Conservation (phyloP, 2,329 filamentous ascomycete species). For the Mycocentrospora acerina region DNA sequence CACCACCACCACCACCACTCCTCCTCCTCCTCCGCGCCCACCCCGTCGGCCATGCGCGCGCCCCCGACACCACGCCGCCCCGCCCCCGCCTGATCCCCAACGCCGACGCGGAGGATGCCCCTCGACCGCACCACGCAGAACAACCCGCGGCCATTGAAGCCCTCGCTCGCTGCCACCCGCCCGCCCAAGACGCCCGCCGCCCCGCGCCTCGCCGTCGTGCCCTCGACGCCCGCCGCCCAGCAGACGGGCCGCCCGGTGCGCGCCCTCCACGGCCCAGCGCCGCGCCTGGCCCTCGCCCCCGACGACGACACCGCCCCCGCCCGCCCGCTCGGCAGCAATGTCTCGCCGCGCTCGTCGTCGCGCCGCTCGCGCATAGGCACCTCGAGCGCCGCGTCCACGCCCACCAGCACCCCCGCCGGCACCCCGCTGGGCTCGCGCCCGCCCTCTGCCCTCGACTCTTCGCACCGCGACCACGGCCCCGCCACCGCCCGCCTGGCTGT, state of each 20-base stretch:
- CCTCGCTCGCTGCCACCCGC: conserved; percentile 66
- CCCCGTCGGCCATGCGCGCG: conserved; percentile 32
- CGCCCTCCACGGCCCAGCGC: conserved; percentile 29
- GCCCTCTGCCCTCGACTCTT: conserved; percentile 30
- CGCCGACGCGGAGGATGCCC: conserved; percentile 36
- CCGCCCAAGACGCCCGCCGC: conserved; percentile 57
- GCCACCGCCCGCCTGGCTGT: conserved; percentile 42
- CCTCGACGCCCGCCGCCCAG: conserved; percentile 30
- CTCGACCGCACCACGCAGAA: conserved; percentile 47
- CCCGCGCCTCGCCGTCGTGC: conserved; percentile 56
- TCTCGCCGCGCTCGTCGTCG: conserved; percentile 77
- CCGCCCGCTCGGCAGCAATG: conserved; percentile 64
- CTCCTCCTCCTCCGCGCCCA: conserved; percentile 25
- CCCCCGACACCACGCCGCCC: conserved; percentile 14
- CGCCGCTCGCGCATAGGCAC: conserved; percentile 65
- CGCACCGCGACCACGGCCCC: conserved; percentile 31
- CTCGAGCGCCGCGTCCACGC: conserved; percentile 64
- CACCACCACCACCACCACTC: conserved; percentile 10
- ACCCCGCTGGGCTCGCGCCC: conserved; percentile 42
- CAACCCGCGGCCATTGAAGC: conserved; percentile 64
- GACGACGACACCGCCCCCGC: conserved; percentile 58
- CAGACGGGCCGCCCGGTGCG: conserved; percentile 24
- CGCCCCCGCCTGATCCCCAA: conserved; percentile 14
- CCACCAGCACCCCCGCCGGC: conserved; percentile 62
- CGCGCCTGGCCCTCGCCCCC: conserved; percentile 35